Conservation (phyloP, 768 basidiomycete genomes). For the Neoboletus brunneissimus region DNA sequence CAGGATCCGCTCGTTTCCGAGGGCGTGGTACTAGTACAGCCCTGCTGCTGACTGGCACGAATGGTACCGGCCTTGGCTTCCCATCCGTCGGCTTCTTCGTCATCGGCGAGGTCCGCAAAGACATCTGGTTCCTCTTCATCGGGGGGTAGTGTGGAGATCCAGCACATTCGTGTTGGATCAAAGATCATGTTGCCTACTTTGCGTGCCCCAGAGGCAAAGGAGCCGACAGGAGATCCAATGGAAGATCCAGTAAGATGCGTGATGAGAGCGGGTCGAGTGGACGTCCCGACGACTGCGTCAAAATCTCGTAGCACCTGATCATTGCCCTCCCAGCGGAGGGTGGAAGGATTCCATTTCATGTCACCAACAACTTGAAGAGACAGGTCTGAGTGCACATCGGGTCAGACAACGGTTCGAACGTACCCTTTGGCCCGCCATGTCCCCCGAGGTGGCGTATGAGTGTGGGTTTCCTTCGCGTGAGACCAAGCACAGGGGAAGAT, state of each 20-base stretch:
- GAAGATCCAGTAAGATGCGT: slow-evolving; percentile 91
- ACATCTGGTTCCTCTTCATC: slow-evolving; percentile 95
- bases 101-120: slow-evolving; percentile 90
- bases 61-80: slow-evolving; percentile 79
- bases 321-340: slow-evolving; percentile 96
- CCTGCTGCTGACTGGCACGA: slow-evolving; percentile 53
- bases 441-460: slow-evolving; percentile 83
- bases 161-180: slow-evolving; percentile 92
- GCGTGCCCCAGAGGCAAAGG: slow-evolving; percentile 73
- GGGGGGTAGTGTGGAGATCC: slow-evolving; percentile 81
- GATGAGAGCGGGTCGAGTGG: slow-evolving; percentile 92
- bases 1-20: slow-evolving; percentile 27
- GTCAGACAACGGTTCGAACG: slow-evolving; percentile 17
- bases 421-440: slow-evolving; percentile 68
- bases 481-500: slow-evolving; percentile 42
- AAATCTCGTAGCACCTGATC: slow-evolving; percentile 90
- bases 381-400: slow-evolving; percentile 13
- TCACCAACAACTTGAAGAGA: slow-evolving; percentile 76
- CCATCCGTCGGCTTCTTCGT: slow-evolving; percentile 75
- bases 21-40: slow-evolving; percentile 26
- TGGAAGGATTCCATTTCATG: slow-evolving; percentile 95
- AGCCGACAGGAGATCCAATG: slow-evolving; percentile 72
- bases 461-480: slow-evolving; percentile 73
- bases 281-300: slow-evolving; percentile 73
- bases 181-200: slow-evolving; percentile 99